phyloP scores from a whole-genome alignment of 202 grass and related monocot genomes.

The Brachypodium distachyon region DNA sequence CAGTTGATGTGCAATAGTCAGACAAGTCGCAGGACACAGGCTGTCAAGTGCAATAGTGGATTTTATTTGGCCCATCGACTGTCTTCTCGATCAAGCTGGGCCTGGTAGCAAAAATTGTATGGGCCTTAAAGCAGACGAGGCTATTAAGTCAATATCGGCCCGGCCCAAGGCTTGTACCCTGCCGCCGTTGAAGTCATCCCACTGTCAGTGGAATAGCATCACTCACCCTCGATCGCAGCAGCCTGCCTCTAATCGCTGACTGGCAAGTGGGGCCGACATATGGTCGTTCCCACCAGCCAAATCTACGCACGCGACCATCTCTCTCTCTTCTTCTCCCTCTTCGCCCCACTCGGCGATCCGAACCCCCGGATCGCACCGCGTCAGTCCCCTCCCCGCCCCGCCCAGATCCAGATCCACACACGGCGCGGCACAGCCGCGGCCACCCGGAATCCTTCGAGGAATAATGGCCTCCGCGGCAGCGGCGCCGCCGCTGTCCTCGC shows the following conservation, averaged over 20 bases:
- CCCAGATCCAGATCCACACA: constrained; percentile 64
- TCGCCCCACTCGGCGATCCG: constrained; percentile 35
- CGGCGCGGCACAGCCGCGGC: constrained; percentile 50
- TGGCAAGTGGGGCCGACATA: neutral
- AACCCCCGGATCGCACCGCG: neutral
- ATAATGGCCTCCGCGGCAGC: constrained; percentile 44
- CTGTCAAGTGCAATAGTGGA: neutral
- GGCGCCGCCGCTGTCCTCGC: constrained; percentile 29
- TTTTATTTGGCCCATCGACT: no score
- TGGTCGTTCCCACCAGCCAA: constrained; percentile 19
- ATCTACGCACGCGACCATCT: constrained; percentile 19
- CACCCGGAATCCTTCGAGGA: constrained; percentile 16
- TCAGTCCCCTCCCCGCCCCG: neutral
- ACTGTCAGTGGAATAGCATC: neutral
- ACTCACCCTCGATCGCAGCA: neutral
- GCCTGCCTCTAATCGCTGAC: neutral
- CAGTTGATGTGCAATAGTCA: no score
- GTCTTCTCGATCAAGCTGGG: neutral
- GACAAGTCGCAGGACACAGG: neutral
- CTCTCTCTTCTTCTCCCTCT: neutral
- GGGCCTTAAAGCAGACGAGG: neutral
- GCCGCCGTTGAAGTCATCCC: neutral
- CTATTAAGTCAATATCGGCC: neutral
- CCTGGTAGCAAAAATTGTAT: neutral
- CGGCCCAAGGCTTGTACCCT: neutral